These are phyloP conservation scores for Pythium diclinum DNA, from an alignment of 352 stramenopile species.

Conservation along the genomic window DNA sequence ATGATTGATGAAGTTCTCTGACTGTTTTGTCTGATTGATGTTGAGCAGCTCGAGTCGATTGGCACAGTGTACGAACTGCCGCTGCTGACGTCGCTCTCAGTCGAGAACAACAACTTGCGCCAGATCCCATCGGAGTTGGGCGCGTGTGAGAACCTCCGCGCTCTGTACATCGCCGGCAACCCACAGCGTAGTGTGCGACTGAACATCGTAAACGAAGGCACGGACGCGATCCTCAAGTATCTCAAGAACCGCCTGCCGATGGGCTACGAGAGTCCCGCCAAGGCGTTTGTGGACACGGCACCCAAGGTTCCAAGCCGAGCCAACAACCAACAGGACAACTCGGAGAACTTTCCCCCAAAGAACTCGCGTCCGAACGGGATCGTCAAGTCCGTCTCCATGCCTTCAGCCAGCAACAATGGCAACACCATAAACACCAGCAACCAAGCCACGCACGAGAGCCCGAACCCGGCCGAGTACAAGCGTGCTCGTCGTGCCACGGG, in stretches of 20 bases:
- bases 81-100: slow-evolving; percentile 62
- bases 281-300: slow-evolving; percentile 24
- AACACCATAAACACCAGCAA: slow-evolving; percentile 1
- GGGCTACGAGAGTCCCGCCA: slow-evolving; percentile 19
- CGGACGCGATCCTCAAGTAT: slow-evolving; percentile 72
- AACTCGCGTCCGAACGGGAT: slow-evolving; percentile 7
- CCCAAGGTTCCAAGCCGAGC: slow-evolving; percentile 12
- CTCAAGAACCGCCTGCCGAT: slow-evolving; percentile 55
- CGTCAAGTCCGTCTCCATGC: neutral
- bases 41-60: slow-evolving; percentile 44
- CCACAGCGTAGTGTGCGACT: slow-evolving; percentile 68
- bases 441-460: slow-evolving; percentile 23
- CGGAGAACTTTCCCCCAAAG: slow-evolving; percentile 18
- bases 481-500: slow-evolving; percentile 18
- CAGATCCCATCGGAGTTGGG: slow-evolving; percentile 72
- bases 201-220: slow-evolving; percentile 63
- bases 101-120: slow-evolving; percentile 83
- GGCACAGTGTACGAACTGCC: slow-evolving; percentile 56
- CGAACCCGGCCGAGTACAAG: slow-evolving; percentile 33
- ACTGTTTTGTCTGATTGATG: slow-evolving; percentile 10
- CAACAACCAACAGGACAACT: slow-evolving; percentile 16
- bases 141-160: slow-evolving; percentile 49
- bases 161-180: slow-evolving; percentile 67
- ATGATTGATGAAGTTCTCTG: neutral
- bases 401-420: slow-evolving; percentile 4